A percentile compares a stretch with the other conserved stretches of the same genome.
phyloP scores from a whole-genome alignment of 2,329 filamentous ascomycete species.

The Cadophora gregata region DNA sequence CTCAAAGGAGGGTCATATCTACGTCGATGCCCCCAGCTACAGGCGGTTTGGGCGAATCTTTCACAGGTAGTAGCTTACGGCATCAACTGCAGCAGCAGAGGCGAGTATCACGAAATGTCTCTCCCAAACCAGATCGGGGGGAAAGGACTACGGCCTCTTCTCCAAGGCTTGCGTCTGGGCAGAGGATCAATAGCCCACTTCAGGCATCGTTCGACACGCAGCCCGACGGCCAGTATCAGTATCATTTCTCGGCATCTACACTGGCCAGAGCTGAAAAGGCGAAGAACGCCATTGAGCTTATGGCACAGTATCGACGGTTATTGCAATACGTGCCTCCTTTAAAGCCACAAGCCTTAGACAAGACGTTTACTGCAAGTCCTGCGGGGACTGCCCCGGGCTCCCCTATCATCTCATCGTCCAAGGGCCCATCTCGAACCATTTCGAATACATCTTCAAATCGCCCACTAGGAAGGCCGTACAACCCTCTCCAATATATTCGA shows the following conservation, averaged over 20 bases:
- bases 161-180: slow-evolving; percentile 50
- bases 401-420: slow-evolving; percentile 37
- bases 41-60: slow-evolving; percentile 51
- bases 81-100: slow-evolving; percentile 77
- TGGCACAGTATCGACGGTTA: slow-evolving; percentile 81
- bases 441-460: slow-evolving; percentile 21
- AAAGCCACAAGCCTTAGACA: slow-evolving; percentile 51
- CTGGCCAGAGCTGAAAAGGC: slow-evolving; percentile 83
- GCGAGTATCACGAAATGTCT: slow-evolving; percentile 64
- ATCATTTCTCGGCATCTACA: slow-evolving; percentile 79
- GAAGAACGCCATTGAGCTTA: slow-evolving; percentile 83
- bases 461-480: slow-evolving; percentile 73
- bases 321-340: slow-evolving; percentile 81
- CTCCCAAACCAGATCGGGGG: slow-evolving; percentile 59
- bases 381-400: slow-evolving; percentile 45
- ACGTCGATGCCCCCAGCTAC: slow-evolving; percentile 54
- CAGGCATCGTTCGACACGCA: slow-evolving; percentile 54
- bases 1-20: slow-evolving; percentile 59
- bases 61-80: slow-evolving; percentile 63
- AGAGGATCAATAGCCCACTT: slow-evolving; percentile 52
- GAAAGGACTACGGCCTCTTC: slow-evolving; percentile 40
- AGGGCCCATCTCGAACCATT: slow-evolving; percentile 7
- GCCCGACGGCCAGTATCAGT: slow-evolving; percentile 57
- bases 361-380: slow-evolving; percentile 50
- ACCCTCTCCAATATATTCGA: slow-evolving; percentile 89